phyloP scores from a whole-genome alignment of 2,329 filamentous ascomycete species.

The Diaporthe sp. region DNA sequence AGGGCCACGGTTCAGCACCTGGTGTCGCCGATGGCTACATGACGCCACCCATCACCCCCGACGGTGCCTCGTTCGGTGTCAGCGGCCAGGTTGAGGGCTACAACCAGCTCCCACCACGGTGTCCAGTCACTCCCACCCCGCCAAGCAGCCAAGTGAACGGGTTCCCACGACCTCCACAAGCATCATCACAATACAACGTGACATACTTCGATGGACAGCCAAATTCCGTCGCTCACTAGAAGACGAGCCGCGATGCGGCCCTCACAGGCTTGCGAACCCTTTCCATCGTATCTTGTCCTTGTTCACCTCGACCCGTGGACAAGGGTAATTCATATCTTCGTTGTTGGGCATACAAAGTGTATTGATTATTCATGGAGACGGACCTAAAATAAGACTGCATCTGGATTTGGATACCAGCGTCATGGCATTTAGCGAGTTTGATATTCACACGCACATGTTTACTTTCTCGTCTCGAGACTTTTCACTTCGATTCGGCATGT shows the following conservation, averaged over 20 bases:
- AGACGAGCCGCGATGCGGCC: slow-evolving; percentile 32
- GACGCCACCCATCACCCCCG: slow-evolving; percentile 87
- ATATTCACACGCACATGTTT: slow-evolving; percentile 45
- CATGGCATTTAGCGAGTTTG: slow-evolving; percentile 59
- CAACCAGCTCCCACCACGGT: slow-evolving; percentile 60
- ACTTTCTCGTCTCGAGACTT: slow-evolving; percentile 33
- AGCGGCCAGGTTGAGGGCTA: slow-evolving; percentile 59
- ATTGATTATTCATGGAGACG: slow-evolving; percentile 32
- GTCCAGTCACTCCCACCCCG: slow-evolving; percentile 72
- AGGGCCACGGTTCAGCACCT: slow-evolving; percentile 72
- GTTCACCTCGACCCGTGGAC: slow-evolving; percentile 25
- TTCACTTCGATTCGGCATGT: slow-evolving; percentile 39
- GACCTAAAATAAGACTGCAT: slow-evolving; percentile 37
- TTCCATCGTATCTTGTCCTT: slow-evolving; percentile 30
- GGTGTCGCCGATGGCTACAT: slow-evolving; percentile 79
- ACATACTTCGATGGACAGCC: slow-evolving; percentile 57
- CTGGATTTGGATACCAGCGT: slow-evolving; percentile 43
- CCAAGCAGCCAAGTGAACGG: slow-evolving; percentile 50
- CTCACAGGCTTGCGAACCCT: slow-evolving; percentile 30
- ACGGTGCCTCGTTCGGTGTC: slow-evolving; percentile 67
- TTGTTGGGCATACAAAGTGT: slow-evolving; percentile 34
- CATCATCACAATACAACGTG: slow-evolving; percentile 55
- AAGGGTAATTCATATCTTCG: slow-evolving; percentile 34
- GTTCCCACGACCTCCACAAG: slow-evolving; percentile 53
- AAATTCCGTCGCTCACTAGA: slow-evolving; percentile 37